Evolutionary conservation across 2,329 filamentous ascomycete genomes (phyloP), one percentile per base, ranked within the genome.

Genomic region (Sclerotinia nivalis): DNA sequence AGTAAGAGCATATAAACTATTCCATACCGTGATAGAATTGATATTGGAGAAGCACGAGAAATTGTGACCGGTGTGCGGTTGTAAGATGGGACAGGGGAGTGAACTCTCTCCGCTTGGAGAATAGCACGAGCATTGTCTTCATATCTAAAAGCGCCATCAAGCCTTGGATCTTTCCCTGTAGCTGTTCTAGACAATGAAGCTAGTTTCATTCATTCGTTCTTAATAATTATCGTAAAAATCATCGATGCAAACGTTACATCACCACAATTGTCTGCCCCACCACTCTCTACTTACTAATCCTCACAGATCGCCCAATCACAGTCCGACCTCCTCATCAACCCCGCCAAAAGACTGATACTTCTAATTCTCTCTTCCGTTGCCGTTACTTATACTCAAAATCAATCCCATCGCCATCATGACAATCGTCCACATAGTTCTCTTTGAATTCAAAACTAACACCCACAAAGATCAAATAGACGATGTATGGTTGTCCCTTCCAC

Each of bases 341-440:
- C 55, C 55, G 34, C 55, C 52, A 12, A 22, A 34, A 15, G 2
- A 12, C 20, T 20, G 31, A 37, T 58, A 58, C 55, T 37, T 12
- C 31, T 6, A 37, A 1, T n/a, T n/a, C 55, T 13, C 22, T n/a
- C 31, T 58, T 58, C 31, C 18, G 37, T 13, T 43, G 6, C 31
- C 6, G 8, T n/a, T 2, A n/a, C 8, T 6, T 37, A n/a, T 1
- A 58, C 3, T 37, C n/a, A 1, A 58, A 58, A 2, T 13, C 15
- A 60, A 56, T 6, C 18, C 18, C 43, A 15, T 10, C 58, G 12
- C 43, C 52, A 75, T 59, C 5, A 91, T 91, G 89, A 77, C 87
- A 0, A 83, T 92, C 74, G 82, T 87, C n/a, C 90, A 92, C 77
- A 84, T 92, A 65, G 89, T 92, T 4, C 81, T 91, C 37, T 89